Evolutionary conservation across 2,329 filamentous ascomycete genomes (phyloP).

Genomic region (Sarocladium oryzae): DNA sequence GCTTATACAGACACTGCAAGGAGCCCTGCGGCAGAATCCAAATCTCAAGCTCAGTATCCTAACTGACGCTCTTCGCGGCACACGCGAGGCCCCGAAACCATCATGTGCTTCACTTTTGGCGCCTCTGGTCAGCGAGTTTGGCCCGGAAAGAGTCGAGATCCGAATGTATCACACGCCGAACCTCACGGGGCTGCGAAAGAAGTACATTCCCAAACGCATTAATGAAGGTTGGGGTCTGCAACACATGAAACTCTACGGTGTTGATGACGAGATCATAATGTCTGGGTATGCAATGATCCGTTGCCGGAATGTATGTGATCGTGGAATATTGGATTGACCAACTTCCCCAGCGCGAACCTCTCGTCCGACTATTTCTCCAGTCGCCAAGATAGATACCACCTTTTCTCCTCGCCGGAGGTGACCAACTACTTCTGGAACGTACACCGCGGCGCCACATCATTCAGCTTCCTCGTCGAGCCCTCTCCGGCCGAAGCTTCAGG

Average conservation of each 20-base stretch:
- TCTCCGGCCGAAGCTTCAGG: conserved; percentile 44
- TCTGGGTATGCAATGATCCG: conserved; percentile 72
- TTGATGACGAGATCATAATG: conserved; percentile 92
- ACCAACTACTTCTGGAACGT: conserved; percentile 77
- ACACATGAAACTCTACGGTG: conserved; percentile 97
- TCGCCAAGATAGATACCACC: conserved; percentile 87
- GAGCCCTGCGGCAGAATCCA: conserved; percentile 68
- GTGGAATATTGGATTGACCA: conserved; percentile 3
- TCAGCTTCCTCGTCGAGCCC: conserved; percentile 76
- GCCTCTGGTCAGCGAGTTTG: conserved; percentile 78
- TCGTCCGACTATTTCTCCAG: conserved; percentile 95
- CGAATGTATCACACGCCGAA: conserved; percentile 99
- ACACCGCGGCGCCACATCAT: conserved; percentile 67
- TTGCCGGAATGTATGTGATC: too few relatives aligned
- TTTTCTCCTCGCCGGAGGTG: conserved; percentile 74
- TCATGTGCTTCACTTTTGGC: conserved; percentile 86
- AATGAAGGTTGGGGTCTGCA: conserved; percentile 98
- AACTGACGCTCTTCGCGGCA: conserved; percentile 86
- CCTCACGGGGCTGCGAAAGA: conserved; percentile 78
- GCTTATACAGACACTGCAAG: conserved; percentile 70
- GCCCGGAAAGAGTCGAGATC: conserved; percentile 76
- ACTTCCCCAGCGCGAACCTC: conserved; percentile 61
- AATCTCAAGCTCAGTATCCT: conserved; percentile 78
- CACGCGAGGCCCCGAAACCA: conserved; percentile 76
- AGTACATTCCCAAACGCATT: conserved; percentile 76